Percentiles rank a stretch among this genome's conserved stretches.
Evolutionary conservation across 331 rosid species (phyloP).

Genomic region (Rosa hybrid): DNA sequence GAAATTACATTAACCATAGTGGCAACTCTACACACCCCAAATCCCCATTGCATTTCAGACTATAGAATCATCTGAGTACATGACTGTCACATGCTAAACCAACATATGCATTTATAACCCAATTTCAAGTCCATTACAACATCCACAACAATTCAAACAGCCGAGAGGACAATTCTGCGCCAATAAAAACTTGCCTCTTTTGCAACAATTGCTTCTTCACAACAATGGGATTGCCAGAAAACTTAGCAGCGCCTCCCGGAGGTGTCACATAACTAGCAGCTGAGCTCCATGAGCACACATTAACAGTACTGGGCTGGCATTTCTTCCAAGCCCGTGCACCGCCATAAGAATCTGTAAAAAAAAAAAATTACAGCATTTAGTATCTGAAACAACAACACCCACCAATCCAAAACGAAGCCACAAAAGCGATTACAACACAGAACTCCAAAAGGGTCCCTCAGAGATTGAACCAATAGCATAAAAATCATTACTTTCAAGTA

Average conservation of each 20-base stretch:
- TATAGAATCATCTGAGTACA: neutral
- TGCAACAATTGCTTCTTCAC: slow-evolving; percentile 32
- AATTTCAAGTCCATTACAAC: neutral
- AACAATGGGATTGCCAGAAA: slow-evolving; percentile 38
- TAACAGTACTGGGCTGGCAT: slow-evolving; percentile 29
- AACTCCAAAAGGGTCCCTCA: neutral
- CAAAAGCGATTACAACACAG: neutral
- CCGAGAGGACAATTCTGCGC: neutral
- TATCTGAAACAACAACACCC: neutral
- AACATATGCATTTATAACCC: neutral
- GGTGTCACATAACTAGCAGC: slow-evolving; percentile 49
- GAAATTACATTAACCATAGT: neutral
- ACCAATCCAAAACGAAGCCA: neutral
- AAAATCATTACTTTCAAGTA: slow-evolving; percentile 2
- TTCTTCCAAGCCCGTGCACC: slow-evolving; percentile 36
- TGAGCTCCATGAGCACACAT: slow-evolving; percentile 49
- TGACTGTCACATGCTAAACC: neutral
- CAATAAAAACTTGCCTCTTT: slow-evolving; percentile 42
- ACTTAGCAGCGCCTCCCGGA: slow-evolving; percentile 22
- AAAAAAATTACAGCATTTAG: neutral
- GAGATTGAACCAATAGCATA: neutral
- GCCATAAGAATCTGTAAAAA: slow-evolving; percentile 41
- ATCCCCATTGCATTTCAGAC: neutral
- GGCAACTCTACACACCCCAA: neutral
- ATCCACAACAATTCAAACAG: neutral